Evolutionary conservation across 768 basidiomycete genomes (phyloP), one percentile per base, ranked within the genome.

Genomic region (Pseudohyphozyma bogoriensis): DNA sequence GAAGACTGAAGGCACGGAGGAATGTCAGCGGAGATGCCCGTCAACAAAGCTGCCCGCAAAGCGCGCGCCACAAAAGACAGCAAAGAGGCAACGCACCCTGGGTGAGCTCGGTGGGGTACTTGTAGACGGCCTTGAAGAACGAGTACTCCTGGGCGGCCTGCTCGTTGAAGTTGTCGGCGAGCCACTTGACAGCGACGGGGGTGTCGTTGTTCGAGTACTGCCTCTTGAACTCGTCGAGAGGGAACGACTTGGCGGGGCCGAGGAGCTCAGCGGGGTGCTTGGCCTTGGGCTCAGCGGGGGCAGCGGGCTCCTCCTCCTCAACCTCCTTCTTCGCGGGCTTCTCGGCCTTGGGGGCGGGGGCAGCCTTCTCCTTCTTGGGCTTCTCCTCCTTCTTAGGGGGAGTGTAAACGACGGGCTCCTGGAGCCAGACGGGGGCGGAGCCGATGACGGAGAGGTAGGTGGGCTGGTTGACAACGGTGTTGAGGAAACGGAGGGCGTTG

Each of bases 171-270:
- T 95, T 84, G 75, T 89, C 74, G 79, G 95, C 92, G 82, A 99
- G 85, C 95, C 93, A 97, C 74, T 95, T 89, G 40, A 99, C 70
- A 53, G 89, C 75, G 64, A 87, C 91, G 56, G 87, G 84, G 40
- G 92, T 96, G n/a, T 96, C 91, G 74, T 85, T 84, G 85, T 96
- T 97, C 70, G 91, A 95, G 80, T 97, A 99, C 46, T 87, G 85
- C 58, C 90, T 82, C 78, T 89, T 89, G 76, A 88, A 83, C 8
- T 62, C 61, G 54, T 65, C 64, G 2, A 65, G 39, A 35, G 55
- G 60, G 55, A 64, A 56, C 13, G 64, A 57, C 56, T 81, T 77
- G 15, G 87, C 86, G 76, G 88, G 92, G 68, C 90, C 89, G 42
- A 96, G 82, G 63, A 82, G 80, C 66, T 95, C 93, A 55, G 93